Conservation (phyloP, 1,284 basidiomycete genomes). For the Marasmius oreades region DNA sequence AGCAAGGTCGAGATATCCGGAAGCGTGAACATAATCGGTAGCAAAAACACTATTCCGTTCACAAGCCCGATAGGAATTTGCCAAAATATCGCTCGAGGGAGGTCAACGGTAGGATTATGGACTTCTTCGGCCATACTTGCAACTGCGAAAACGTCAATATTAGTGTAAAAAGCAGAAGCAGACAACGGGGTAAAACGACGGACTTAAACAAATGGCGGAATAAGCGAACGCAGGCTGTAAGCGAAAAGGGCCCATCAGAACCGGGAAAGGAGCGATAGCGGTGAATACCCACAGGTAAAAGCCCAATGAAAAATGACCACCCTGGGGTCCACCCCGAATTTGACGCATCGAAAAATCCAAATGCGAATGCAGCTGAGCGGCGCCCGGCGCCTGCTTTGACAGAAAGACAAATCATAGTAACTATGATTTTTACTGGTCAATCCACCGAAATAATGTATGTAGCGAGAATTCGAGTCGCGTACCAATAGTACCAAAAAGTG, state of each 20-base stretch:
- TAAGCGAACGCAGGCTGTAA: conserved; percentile 49
- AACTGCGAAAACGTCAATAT: conserved; percentile 28
- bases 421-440: conserved; percentile 15
- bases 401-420: conserved; percentile 45
- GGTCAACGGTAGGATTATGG: conserved; percentile 48
- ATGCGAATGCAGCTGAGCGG: conserved; percentile 41
- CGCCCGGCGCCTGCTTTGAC: conserved; percentile 46
- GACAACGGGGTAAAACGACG: neutral
- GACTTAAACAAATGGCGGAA: conserved; percentile 52
- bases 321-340: conserved; percentile 53
- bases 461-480: conserved; percentile 5
- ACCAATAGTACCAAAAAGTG: conserved; percentile 48
- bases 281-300: conserved; percentile 40
- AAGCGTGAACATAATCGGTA: conserved; percentile 68
- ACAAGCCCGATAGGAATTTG: conserved; percentile 62
- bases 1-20: conserved; percentile 54
- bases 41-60: conserved; percentile 55
- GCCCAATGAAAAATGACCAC: conserved; percentile 56
- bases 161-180: neutral
- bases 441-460: neutral
- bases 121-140: conserved; percentile 69
- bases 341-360: conserved; percentile 48
- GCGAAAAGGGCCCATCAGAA: conserved; percentile 9
- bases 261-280: neutral
- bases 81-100: conserved; percentile 57